Conservation (phyloP, 2,329 filamentous ascomycete species). For the Paraphaeosphaeria sporulosa region DNA sequence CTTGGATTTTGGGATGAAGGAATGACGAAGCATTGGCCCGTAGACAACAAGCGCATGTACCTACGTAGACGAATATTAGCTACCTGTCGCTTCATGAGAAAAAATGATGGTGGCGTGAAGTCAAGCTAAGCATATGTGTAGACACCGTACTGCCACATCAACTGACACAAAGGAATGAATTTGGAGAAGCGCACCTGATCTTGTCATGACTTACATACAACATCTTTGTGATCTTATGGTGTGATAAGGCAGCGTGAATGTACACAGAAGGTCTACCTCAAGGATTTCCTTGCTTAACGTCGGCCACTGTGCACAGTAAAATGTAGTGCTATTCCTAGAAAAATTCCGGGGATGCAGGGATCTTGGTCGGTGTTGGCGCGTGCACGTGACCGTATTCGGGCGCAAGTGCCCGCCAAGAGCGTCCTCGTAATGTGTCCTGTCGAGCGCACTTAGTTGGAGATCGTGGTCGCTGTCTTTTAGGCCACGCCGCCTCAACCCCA, state of each 20-base stretch:
- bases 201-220: too few species aligned
- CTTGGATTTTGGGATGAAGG: constrained; percentile 21
- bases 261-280: too few species aligned
- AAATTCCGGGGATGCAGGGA: not conserved
- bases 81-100: not conserved
- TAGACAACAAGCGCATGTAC: constrained; percentile 20
- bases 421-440: not conserved
- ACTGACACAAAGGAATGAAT: too few species aligned
- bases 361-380: not conserved
- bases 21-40: constrained; percentile 27
- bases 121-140: not conserved
- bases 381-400: not conserved
- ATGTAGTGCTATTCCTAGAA: not conserved
- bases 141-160: too few species aligned
- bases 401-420: constrained; percentile 14
- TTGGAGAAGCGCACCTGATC: too few species aligned
- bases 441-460: constrained; percentile 30
- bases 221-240: too few species aligned
- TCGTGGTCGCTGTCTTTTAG: constrained; percentile 33
- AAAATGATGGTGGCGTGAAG: not conserved
- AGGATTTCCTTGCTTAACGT: too few species aligned
- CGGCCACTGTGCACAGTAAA: too few species aligned
- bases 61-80: constrained; percentile 29
- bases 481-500: constrained; percentile 29
- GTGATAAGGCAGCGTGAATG: too few species aligned